Percentiles rank a stretch among this genome's conserved stretches.
Conservation (phyloP, 2,329 filamentous ascomycete species). For the Fusarium guadeloupense region DNA sequence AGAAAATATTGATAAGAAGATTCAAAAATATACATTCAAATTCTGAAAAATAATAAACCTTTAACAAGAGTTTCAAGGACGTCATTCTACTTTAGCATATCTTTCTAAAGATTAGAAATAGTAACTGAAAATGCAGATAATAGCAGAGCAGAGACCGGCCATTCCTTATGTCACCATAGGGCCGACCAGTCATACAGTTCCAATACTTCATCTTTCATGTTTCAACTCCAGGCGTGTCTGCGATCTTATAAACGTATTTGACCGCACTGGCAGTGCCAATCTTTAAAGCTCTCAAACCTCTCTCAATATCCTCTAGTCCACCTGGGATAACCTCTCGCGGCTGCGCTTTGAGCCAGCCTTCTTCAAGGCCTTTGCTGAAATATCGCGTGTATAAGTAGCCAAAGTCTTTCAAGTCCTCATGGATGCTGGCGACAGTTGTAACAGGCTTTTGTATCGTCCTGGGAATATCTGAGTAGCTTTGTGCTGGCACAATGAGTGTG, state of each 20-base stretch:
- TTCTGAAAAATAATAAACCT: too few relatives aligned
- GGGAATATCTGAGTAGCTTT: slow-evolving; percentile 25
- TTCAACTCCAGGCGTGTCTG: slow-evolving; percentile 9
- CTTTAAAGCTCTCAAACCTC: background rate
- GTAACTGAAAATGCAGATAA: too few relatives aligned
- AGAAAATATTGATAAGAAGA: too few relatives aligned
- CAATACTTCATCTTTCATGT: background rate
- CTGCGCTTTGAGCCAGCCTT: slow-evolving; percentile 17
- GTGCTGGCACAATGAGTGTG: slow-evolving; percentile 17
- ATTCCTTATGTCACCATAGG: too few relatives aligned
- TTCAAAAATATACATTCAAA: too few relatives aligned
- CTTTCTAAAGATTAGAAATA: too few relatives aligned
- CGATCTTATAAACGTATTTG: slow-evolving; percentile 21
- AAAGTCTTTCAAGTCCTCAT: slow-evolving; percentile 18
- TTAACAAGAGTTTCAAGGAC: too few relatives aligned
- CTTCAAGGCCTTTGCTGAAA: slow-evolving; percentile 14
- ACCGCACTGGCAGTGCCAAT: slow-evolving; percentile 13
- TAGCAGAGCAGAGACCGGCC: too few relatives aligned
- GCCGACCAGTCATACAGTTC: too few relatives aligned
- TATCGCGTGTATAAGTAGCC: background rate
- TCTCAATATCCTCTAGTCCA: slow-evolving; percentile 17
- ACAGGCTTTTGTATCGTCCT: slow-evolving; percentile 22
- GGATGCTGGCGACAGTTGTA: slow-evolving; percentile 20
- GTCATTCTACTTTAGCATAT: too few relatives aligned
- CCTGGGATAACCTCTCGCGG: slow-evolving; percentile 18